These are phyloP conservation scores for Debaryomycetaceae sp. DNA, from an alignment of 1,139 yeast species.

Conservation along the genomic window DNA sequence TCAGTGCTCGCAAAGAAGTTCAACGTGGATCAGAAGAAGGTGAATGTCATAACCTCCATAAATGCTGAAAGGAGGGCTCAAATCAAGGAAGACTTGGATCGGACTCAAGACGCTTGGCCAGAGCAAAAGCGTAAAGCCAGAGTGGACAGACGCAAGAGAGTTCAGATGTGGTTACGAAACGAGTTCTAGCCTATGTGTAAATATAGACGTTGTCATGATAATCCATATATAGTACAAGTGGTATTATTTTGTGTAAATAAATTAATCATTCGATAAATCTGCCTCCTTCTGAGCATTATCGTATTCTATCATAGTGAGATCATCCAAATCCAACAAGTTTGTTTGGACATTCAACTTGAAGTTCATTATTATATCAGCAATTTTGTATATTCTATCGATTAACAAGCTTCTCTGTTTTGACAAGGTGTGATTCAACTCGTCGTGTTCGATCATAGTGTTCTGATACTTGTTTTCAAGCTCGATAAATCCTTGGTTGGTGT, in stretches of 20 bases:
- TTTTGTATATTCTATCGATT: conserved; percentile 51
- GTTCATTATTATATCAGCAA: conserved; percentile 56
- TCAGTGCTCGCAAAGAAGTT: conserved; percentile 64
- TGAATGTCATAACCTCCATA: conserved; percentile 24
- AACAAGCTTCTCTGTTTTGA: conserved; percentile 46
- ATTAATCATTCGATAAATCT: conserved; percentile 1
- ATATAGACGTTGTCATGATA: not conserved
- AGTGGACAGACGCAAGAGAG: conserved; percentile 54
- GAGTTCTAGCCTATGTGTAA: conserved; percentile 23
- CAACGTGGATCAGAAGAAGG: conserved; percentile 26
- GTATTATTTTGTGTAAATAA: not conserved
- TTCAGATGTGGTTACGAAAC: conserved; percentile 60
- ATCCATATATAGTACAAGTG: not conserved
- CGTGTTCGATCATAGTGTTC: conserved; percentile 52
- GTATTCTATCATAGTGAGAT: conserved; percentile 35
- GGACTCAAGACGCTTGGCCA: conserved; percentile 10
- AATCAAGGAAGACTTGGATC: conserved; percentile 13
- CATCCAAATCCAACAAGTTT: conserved; percentile 54
- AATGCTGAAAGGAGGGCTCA: conserved; percentile 11
- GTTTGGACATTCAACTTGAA: conserved; percentile 66
- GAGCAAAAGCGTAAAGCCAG: conserved; percentile 30
- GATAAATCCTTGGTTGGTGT: conserved; percentile 51
- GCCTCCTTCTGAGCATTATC: conserved; percentile 13
- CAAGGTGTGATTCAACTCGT: conserved; percentile 47
- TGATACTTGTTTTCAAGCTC: conserved; percentile 57